These are phyloP conservation scores for Globisporangium mamillatum DNA, from an alignment of 352 stramenopile species.

Conservation along the genomic window DNA sequence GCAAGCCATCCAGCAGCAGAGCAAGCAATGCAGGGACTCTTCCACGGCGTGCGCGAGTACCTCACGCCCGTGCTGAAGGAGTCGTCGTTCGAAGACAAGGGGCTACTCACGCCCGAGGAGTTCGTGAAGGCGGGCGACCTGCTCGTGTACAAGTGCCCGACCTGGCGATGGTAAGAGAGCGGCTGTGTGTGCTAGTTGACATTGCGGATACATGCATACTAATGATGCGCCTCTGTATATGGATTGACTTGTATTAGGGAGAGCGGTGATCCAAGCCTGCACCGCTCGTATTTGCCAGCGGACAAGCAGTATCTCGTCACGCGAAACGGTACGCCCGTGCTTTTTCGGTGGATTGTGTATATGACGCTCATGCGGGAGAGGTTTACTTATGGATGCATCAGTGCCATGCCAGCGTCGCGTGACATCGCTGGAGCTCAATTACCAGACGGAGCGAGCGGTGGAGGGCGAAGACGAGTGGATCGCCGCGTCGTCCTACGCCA, in stretches of 20 bases:
- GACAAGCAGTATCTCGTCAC: slow-evolving; percentile 90
- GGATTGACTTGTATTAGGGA: slow-evolving; percentile 33
- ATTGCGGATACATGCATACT: background rate
- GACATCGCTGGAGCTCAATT: slow-evolving; percentile 69
- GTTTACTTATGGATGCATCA: slow-evolving; percentile 10
- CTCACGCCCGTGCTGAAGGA: slow-evolving; percentile 89
- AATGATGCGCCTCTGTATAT: background rate
- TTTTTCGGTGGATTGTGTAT: background rate
- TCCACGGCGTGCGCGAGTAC: slow-evolving; percentile 85
- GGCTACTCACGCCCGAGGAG: slow-evolving; percentile 96
- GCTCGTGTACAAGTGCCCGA: slow-evolving; percentile 96
- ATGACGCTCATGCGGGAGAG: background rate
- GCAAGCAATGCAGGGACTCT: slow-evolving; percentile 61
- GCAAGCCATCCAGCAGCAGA: background rate
- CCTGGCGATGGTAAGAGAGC: slow-evolving; percentile 87
- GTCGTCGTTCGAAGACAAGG: slow-evolving; percentile 92
- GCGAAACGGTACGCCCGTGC: slow-evolving; percentile 42
- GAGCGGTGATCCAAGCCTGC: slow-evolving; percentile 54
- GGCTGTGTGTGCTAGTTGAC: slow-evolving; percentile 2
- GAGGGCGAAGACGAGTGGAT: slow-evolving; percentile 91
- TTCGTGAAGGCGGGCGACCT: slow-evolving; percentile 95
- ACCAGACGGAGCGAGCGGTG: slow-evolving; percentile 66
- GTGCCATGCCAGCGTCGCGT: slow-evolving; percentile 88
- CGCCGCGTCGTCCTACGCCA: slow-evolving; percentile 76
- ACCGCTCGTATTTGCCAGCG: slow-evolving; percentile 65